Conservation (phyloP, 139 green algal species). For the Chlamydomonas urium region DNA sequence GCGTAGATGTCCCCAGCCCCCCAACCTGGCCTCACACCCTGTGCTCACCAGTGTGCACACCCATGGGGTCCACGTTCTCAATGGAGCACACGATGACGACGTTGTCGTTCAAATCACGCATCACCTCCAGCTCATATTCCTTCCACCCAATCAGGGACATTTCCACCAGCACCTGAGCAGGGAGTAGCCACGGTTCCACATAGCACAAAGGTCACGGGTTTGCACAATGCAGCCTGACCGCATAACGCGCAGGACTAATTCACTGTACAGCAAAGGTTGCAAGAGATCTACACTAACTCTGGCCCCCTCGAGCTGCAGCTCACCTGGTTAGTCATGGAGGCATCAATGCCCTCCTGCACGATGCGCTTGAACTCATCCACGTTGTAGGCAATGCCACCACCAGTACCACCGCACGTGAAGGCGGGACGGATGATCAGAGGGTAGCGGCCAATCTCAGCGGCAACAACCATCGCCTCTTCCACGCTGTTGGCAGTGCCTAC, state of each 20-base stretch:
- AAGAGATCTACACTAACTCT: too few species aligned
- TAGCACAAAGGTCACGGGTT: too few species aligned
- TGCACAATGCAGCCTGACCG: too few species aligned
- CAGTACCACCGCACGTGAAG: conserved; percentile 96
- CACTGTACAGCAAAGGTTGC: too few species aligned
- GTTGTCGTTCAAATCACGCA: conserved; percentile 98
- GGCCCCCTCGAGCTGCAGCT: too few species aligned
- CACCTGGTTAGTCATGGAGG: conserved; percentile 89
- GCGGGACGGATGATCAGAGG: conserved; percentile 98
- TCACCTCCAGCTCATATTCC: conserved; percentile 94
- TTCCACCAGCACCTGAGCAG: conserved; percentile 80
- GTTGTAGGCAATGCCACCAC: conserved; percentile 99
- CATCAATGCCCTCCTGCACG: conserved; percentile 75
- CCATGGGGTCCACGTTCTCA: conserved; percentile 99
- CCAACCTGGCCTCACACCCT: too few species aligned
- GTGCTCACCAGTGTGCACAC: conserved; percentile 88
- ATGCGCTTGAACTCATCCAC: conserved; percentile 92
- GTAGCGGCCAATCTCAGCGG: conserved; percentile 65
- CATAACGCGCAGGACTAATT: too few species aligned
- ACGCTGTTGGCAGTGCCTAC: conserved; percentile 51
- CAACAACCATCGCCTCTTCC: conserved; percentile 57
- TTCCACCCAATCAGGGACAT: conserved; percentile 97
- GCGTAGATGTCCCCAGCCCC: too few species aligned
- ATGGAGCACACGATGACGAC: conserved; percentile 99
- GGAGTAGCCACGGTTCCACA: too few species aligned